Conservation (phyloP, 2,329 filamentous ascomycete species). For the Tolypocladium tropicale region DNA sequence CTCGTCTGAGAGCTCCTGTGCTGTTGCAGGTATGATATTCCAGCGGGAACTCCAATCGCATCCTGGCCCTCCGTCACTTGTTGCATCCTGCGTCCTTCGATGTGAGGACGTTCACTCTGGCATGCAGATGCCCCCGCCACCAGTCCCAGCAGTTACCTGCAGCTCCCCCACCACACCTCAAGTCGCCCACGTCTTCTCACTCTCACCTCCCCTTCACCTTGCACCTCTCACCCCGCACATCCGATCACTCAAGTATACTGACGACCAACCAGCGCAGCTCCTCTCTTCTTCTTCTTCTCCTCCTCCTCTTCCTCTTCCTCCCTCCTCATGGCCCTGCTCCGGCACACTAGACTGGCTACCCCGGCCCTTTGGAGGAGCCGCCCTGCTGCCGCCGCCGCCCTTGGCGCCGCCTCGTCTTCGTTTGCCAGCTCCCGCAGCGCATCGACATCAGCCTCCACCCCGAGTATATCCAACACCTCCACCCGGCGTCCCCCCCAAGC, state of each 20-base stretch:
- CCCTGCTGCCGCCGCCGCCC: slow-evolving; percentile 5
- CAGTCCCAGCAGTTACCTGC: neutral
- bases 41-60: too few species aligned
- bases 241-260: neutral
- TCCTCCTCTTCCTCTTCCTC: too few species aligned
- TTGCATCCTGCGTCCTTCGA: neutral
- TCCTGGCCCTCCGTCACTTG: neutral
- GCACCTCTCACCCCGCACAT: neutral
- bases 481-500: neutral
- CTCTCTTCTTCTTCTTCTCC: too few species aligned
- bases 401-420: slow-evolving; percentile 3
- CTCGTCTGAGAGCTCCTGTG: neutral
- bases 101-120: neutral
- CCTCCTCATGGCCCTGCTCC: slow-evolving; percentile 13
- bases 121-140: neutral
- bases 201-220: neutral
- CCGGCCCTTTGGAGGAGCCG: slow-evolving; percentile 12
- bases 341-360: slow-evolving; percentile 13
- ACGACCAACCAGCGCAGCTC: neutral
- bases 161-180: neutral
- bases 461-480: neutral
- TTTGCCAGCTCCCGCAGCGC: neutral
- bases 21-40: neutral
- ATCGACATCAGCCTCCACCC: neutral
- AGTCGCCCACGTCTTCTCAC: neutral